Evolutionary conservation across 495 filamentous ascomycete genomes (phyloP), one percentile per base, ranked within the genome.

Genomic region (Eremomyces bilateralis): DNA sequence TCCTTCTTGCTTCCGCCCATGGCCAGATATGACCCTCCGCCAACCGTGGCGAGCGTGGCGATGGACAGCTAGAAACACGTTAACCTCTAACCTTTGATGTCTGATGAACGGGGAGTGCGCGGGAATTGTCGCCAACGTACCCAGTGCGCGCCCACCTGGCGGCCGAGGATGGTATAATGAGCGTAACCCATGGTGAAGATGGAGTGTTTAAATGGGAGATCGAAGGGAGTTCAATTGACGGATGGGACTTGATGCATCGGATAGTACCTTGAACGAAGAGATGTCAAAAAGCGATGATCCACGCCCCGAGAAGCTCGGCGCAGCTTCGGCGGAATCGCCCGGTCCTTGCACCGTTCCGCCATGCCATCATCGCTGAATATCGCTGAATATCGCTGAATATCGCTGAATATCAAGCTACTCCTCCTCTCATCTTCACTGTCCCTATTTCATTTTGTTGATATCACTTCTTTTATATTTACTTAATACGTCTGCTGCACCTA

Each of bases 121-220:
- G 30, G 33, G 33, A 28, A 8, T 8, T 8, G 24, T 8, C 24
- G 24, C 12, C 3, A 30, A 43, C 82, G 51, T 70, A 97, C 85
- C 53, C 75, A 61, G 63, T 94, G 88, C 34, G 88, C 91, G 61
- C 78, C 82, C 65, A 97, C 64, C 60, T 93, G 71, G 53, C 71
- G 75, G 65, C 85, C 88, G 60, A 75, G 64, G 52, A 94, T 63
- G 44, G 62, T 71, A 71, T 93, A 94, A 53, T 68, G 69, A 50
- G 61, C 65, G n/a, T n/a, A n/a, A 53, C 83, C 81, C 85, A 95
- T 95, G 20, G 15, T 21, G 41, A 35, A 25, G 36, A 30, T 38
- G 33, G 15, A 3, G 18, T 15, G 27, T 15, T 19, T 21, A 4
- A n/a, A 16, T 20, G 35, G 35, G 29, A 13, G 36, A 24, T 8